phyloP scores from a whole-genome alignment of 2,329 filamentous ascomycete species.

The Paraphoma sp. region DNA sequence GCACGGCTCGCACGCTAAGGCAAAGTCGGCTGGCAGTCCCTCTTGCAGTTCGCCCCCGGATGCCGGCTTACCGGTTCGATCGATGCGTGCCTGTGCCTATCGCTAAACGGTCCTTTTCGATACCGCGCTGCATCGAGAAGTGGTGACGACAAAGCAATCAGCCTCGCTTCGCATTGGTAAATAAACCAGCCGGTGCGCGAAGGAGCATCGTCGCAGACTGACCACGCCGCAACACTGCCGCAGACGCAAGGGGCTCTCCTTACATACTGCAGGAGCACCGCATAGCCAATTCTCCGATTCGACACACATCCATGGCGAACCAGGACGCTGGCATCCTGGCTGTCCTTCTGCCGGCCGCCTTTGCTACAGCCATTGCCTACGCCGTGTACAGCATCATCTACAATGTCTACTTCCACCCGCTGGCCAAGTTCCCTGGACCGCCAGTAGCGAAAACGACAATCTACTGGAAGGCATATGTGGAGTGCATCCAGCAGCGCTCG shows the following conservation, averaged over 20 bases:
- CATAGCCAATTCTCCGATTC: neutral
- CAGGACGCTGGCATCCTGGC: neutral
- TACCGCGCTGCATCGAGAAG: too few relatives aligned
- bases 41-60: neutral
- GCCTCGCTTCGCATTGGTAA: too few relatives aligned
- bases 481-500: conserved; percentile 34
- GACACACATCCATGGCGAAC: neutral
- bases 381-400: conserved; percentile 30
- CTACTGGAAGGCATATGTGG: conserved; percentile 39
- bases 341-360: conserved; percentile 15
- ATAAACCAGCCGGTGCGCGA: too few relatives aligned
- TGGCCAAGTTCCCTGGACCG: conserved; percentile 53
- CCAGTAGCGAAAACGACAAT: conserved; percentile 24
- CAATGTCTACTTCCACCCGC: conserved; percentile 52
- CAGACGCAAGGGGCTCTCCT: neutral
- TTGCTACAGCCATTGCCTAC: conserved; percentile 21
- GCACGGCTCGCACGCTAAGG: neutral
- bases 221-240: neutral
- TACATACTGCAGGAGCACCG: neutral
- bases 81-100: neutral
- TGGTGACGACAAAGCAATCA: too few relatives aligned
- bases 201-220: too few relatives aligned
- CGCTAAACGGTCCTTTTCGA: too few relatives aligned
- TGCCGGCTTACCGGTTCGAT: neutral
- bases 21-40: neutral